Percentiles rank a stretch among this genome's conserved stretches.
Evolutionary conservation across 116 monocot species (phyloP).

Genomic region (Phalaenopsis hybrid): DNA sequence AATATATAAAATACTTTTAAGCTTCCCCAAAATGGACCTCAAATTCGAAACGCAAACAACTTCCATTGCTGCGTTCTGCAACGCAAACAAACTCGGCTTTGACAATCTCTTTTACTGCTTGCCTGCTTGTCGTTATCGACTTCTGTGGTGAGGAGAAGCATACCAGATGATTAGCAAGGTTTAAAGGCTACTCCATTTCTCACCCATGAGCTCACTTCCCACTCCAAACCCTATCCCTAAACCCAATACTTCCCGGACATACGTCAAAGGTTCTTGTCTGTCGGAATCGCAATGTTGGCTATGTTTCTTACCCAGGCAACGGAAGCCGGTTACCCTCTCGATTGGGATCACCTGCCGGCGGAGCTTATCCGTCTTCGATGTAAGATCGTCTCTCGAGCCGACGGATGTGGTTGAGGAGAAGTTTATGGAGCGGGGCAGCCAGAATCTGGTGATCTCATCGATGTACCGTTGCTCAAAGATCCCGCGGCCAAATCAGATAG

Average conservation of each 20-base stretch:
- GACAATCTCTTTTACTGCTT: too few species aligned
- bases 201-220: constrained; percentile 32
- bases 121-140: too few species aligned
- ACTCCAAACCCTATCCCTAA: constrained; percentile 16
- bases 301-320: background rate
- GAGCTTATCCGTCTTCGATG: background rate
- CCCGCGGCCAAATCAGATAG: constrained; percentile 61
- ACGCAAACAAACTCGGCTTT: too few species aligned
- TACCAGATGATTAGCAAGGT: background rate
- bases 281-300: constrained; percentile 10
- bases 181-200: background rate
- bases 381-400: constrained; percentile 15
- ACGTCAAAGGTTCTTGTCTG: background rate
- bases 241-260: constrained; percentile 14
- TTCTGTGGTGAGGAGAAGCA: background rate
- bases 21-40: too few species aligned
- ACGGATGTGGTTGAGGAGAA: constrained; percentile 30
- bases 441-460: constrained; percentile 59
- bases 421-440: constrained; percentile 17
- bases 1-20: too few species aligned
- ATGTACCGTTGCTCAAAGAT: constrained; percentile 55
- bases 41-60: too few species aligned
- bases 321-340: constrained; percentile 4
- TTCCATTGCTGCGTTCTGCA: too few species aligned
- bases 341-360: background rate